These are phyloP conservation scores for Acanthamoeba rhysodes DNA, from an alignment of 208 protist genomes.

Conservation along the genomic window DNA sequence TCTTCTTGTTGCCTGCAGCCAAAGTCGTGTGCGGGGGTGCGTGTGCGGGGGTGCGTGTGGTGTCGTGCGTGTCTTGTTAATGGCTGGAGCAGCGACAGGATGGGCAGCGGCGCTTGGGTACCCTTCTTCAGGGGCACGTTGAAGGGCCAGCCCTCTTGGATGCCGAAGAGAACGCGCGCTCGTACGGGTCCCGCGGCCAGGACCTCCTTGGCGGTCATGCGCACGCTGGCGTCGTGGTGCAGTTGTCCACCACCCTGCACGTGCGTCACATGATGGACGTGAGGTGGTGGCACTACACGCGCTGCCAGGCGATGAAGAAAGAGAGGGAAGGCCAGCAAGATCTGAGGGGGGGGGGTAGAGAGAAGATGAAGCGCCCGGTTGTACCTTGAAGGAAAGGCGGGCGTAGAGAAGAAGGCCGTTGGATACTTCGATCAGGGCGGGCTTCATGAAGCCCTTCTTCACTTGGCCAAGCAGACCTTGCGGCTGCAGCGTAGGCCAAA, in stretches of 20 bases:
- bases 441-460: slow-evolving; percentile 35
- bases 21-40: neutral
- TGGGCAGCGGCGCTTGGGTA: neutral
- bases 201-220: slow-evolving; percentile 6
- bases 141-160: slow-evolving; percentile 57
- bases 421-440: slow-evolving; percentile 35
- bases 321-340: no score
- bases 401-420: neutral
- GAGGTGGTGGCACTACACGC: neutral
- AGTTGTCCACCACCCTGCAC: neutral
- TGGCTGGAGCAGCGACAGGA: neutral
- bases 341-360: neutral
- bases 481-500: neutral
- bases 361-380: neutral
- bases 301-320: neutral
- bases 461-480: slow-evolving; percentile 28
- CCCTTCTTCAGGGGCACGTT: slow-evolving; percentile 50
- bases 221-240: neutral
- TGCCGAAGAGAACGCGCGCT: slow-evolving; percentile 19
- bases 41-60: neutral
- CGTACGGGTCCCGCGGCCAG: slow-evolving; percentile 1
- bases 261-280: neutral
- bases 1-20: slow-evolving; percentile 19
- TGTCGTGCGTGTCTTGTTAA: neutral
- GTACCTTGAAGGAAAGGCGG: slow-evolving; percentile 42